These are phyloP conservation scores for Neurospora sp. DNA, from an alignment of 495 filamentous ascomycete species.

Conservation along the genomic window DNA sequence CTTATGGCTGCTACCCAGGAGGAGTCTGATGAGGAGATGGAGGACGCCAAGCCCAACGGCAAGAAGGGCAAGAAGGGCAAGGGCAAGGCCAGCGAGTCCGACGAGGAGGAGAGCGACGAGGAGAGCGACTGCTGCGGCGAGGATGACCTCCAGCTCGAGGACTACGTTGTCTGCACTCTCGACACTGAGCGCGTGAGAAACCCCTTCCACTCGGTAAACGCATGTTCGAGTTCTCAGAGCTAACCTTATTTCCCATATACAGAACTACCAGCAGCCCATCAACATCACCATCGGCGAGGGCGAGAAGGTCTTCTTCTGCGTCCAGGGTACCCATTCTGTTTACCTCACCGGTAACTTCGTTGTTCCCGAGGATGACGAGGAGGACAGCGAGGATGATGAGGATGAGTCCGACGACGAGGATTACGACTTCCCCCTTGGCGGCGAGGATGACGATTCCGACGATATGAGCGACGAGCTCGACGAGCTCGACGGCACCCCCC, in stretches of 20 bases:
- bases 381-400: constrained; percentile 45
- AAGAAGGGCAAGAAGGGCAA: constrained; percentile 53
- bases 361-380: constrained; percentile 41
- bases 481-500: constrained; percentile 64
- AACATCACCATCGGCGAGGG: constrained; percentile 80
- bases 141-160: constrained; percentile 63
- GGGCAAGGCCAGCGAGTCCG: constrained; percentile 59
- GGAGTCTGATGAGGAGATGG: constrained; percentile 47
- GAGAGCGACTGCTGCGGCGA: constrained; percentile 39
- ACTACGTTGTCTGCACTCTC: constrained; percentile 88
- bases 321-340: constrained; percentile 79
- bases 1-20: constrained; percentile 54
- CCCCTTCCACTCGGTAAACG: background rate
- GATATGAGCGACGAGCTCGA: constrained; percentile 80
- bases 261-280: constrained; percentile 94
- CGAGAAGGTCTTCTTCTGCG: constrained; percentile 84
- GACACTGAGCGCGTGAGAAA: constrained; percentile 54
- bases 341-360: constrained; percentile 96
- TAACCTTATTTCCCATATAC: background rate
- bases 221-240: background rate
- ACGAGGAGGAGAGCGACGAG: constrained; percentile 44
- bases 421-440: constrained; percentile 70
- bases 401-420: constrained; percentile 60
- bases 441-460: constrained; percentile 50
- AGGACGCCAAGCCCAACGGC: constrained; percentile 47